These are phyloP conservation scores for Pulveroboletus frians DNA, from an alignment of 768 basidiomycete species.

Conservation along the genomic window DNA sequence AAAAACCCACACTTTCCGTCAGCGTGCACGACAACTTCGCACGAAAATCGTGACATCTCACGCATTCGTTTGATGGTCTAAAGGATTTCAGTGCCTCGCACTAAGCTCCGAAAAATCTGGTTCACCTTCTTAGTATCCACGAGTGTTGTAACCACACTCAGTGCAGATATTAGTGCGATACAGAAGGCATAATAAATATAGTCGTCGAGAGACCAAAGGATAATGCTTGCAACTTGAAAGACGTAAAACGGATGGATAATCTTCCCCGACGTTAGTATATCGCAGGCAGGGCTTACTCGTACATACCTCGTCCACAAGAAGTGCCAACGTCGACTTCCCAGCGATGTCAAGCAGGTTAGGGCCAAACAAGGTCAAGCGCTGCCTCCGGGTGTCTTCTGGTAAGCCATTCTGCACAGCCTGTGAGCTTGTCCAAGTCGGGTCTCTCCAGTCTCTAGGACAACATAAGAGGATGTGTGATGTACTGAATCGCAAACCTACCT, in stretches of 20 bases:
- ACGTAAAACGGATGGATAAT: conserved; percentile 98
- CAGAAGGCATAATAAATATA: conserved; percentile 98
- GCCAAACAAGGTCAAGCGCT: conserved; percentile 74
- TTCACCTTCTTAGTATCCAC: conserved; percentile 85
- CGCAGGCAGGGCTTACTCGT: background rate
- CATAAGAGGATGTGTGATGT: conserved; percentile 3
- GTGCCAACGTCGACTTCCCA: conserved; percentile 69
- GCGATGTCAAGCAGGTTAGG: conserved; percentile 86
- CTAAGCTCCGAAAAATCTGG: conserved; percentile 8
- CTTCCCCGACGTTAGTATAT: conserved; percentile 32
- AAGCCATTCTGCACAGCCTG: conserved; percentile 63
- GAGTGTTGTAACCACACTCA: conserved; percentile 80
- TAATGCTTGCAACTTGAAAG: conserved; percentile 93
- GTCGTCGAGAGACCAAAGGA: conserved; percentile 91
- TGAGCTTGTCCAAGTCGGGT: conserved; percentile 65
- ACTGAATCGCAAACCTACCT: conserved; percentile 43
- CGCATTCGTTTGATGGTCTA: conserved; percentile 92
- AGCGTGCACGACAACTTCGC: conserved; percentile 63
- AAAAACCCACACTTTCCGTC: conserved; percentile 63
- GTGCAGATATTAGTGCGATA: conserved; percentile 83
- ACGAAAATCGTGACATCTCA: conserved; percentile 90
- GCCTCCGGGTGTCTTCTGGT: conserved; percentile 45
- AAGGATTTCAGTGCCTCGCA: background rate
- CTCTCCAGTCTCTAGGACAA: conserved; percentile 78
- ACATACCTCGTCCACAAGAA: conserved; percentile 85